These are phyloP conservation scores for Apiospora marii DNA, from an alignment of 2,329 filamentous ascomycete species.

Conservation along the genomic window DNA sequence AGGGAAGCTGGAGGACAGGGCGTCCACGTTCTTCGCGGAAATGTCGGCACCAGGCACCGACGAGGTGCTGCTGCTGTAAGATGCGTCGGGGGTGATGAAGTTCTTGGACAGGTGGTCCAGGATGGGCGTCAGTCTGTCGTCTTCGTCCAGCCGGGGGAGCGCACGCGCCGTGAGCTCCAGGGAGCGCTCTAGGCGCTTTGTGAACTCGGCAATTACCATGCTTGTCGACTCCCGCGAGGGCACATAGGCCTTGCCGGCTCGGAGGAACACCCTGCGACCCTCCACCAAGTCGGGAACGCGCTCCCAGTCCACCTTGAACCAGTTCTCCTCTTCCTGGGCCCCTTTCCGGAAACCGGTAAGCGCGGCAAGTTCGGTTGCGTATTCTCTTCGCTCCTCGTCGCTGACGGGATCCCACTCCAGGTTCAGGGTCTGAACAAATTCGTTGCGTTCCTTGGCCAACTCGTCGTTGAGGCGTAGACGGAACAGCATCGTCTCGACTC, in stretches of 20 bases:
- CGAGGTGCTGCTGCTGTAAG: conserved; percentile 73
- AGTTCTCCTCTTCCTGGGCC: conserved; percentile 77
- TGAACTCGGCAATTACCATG: conserved; percentile 90
- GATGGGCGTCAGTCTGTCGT: conserved; percentile 81
- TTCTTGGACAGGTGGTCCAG: conserved; percentile 88
- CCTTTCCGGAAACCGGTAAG: conserved; percentile 48
- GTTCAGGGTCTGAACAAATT: conserved; percentile 79
- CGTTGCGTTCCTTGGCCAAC: conserved; percentile 70
- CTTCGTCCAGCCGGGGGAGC: conserved; percentile 91
- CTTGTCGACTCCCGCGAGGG: conserved; percentile 86
- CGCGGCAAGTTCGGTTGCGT: conserved; percentile 68
- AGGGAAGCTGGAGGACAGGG: conserved; percentile 82
- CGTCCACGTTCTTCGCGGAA: conserved; percentile 80
- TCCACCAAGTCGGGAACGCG: conserved; percentile 91
- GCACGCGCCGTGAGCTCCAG: conserved; percentile 93
- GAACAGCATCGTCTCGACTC: conserved; percentile 91
- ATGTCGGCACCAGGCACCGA: conserved; percentile 76
- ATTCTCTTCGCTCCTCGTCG: conserved; percentile 76
- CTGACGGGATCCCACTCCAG: conserved; percentile 86
- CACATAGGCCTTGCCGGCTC: conserved; percentile 87
- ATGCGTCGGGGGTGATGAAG: conserved; percentile 89
- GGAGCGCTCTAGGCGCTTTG: conserved; percentile 77
- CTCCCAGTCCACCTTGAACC: conserved; percentile 98
- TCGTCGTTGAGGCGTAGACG: conserved; percentile 82
- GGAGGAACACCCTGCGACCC: conserved; percentile 76